Conservation (phyloP, 2,329 filamentous ascomycete genomes). For the Fusarium virguliforme region DNA sequence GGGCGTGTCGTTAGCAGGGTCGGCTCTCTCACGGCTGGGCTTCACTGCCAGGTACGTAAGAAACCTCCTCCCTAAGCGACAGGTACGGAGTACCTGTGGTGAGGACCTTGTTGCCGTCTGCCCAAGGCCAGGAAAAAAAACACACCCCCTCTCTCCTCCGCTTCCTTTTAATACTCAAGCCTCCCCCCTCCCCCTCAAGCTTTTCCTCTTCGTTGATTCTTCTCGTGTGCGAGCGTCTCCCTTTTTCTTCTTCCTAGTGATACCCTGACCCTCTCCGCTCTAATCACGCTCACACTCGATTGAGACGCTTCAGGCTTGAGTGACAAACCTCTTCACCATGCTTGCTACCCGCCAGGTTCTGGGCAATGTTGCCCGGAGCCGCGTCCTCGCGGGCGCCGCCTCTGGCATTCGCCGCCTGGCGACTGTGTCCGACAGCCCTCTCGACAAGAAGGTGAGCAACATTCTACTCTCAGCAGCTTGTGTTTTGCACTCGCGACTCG, state of each 20-base stretch:
- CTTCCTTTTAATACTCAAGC: slow-evolving; percentile 52
- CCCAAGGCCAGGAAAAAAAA: slow-evolving; percentile 46
- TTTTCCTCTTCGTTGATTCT: slow-evolving; percentile 32
- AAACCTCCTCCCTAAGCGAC: slow-evolving; percentile 6
- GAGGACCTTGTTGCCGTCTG: slow-evolving; percentile 7
- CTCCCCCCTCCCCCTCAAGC: slow-evolving; percentile 34
- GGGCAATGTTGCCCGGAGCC: slow-evolving; percentile 75
- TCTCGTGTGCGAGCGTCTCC: slow-evolving; percentile 46
- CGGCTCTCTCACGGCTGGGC: slow-evolving; percentile 9
- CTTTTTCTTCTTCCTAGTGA: slow-evolving; percentile 44
- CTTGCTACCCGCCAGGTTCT: slow-evolving; percentile 80
- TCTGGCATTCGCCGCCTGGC: slow-evolving; percentile 81
- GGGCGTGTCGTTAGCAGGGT: slow-evolving; percentile 20
- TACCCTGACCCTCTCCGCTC: slow-evolving; percentile 52
- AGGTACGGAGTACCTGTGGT: background rate
- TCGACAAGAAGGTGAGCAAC: slow-evolving; percentile 85
- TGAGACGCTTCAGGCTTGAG: slow-evolving; percentile 40
- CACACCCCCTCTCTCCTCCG: slow-evolving; percentile 48
- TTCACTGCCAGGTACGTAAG: slow-evolving; percentile 8
- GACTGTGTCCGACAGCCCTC: slow-evolving; percentile 86
- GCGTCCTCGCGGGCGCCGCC: slow-evolving; percentile 70
- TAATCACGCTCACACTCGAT: slow-evolving; percentile 35
- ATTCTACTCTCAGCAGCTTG: background rate
- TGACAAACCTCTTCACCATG: slow-evolving; percentile 65
- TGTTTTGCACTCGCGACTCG: background rate